Conservation (phyloP, 225 moss, liverwort and hornwort species). For the Bryum argenteum region DNA sequence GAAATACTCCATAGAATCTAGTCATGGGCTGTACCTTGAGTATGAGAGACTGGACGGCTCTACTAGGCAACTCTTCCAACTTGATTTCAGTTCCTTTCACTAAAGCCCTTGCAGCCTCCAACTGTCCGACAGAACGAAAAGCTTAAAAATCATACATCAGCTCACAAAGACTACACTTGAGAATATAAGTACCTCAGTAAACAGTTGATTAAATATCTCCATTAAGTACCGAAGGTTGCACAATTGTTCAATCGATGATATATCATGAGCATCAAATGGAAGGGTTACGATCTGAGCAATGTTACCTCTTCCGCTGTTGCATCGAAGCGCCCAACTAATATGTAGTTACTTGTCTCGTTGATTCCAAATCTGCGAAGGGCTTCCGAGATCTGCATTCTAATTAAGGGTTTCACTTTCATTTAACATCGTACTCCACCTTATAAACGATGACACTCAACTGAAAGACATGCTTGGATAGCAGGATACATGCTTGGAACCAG, state of each 20-base stretch:
- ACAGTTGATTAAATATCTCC: too few species aligned
- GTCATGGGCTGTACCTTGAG: conserved; percentile 61
- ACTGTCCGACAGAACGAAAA: conserved; percentile 34
- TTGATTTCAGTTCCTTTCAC: conserved; percentile 76
- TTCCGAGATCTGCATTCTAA: conserved; percentile 68
- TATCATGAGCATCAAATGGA: conserved; percentile 3
- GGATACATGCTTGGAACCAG: conserved; percentile 98
- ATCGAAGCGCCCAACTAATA: conserved; percentile 48
- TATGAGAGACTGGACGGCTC: conserved; percentile 67
- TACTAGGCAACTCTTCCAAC: conserved; percentile 64
- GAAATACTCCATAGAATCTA: too few species aligned
- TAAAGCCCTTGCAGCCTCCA: conserved; percentile 65
- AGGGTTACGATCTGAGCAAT: conserved; percentile 14
- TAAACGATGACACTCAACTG: neutral
- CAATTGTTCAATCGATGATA: too few species aligned
- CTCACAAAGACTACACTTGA: too few species aligned
- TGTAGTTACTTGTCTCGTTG: conserved; percentile 41
- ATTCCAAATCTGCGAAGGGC: conserved; percentile 94
- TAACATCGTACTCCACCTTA: neutral
- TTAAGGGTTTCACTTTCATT: conserved; percentile 38
- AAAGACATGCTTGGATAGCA: neutral
- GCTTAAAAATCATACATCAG: too few species aligned
- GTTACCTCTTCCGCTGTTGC: conserved; percentile 67
- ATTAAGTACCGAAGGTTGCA: too few species aligned
- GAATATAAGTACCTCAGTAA: too few species aligned